phyloP scores from a whole-genome alignment of 2,329 filamentous ascomycete species.

The Harringtonia aguacate region DNA sequence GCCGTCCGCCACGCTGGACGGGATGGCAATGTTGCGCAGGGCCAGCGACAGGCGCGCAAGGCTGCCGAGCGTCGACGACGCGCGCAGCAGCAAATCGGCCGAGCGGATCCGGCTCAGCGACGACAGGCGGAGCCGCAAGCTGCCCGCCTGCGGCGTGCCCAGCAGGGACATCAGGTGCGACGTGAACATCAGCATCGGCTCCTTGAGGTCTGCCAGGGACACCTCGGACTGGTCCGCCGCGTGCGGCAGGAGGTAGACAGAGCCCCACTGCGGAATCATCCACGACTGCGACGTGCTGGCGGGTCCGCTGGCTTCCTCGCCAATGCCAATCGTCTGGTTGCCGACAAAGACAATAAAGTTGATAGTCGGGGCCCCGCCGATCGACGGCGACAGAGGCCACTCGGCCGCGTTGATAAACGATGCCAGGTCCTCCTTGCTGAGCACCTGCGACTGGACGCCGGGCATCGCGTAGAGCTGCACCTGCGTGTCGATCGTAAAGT shows the following conservation, averaged over 20 bases:
- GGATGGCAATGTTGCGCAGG: slow-evolving; percentile 84
- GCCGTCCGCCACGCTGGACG: slow-evolving; percentile 72
- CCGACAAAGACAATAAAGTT: slow-evolving; percentile 93
- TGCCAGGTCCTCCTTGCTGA: slow-evolving; percentile 78
- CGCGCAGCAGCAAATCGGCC: slow-evolving; percentile 74
- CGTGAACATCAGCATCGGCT: slow-evolving; percentile 81
- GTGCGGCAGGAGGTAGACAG: slow-evolving; percentile 48
- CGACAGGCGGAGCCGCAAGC: slow-evolving; percentile 73
- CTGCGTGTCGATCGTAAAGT: slow-evolving; percentile 93
- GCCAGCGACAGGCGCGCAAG: slow-evolving; percentile 76
- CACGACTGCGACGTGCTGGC: slow-evolving; percentile 51
- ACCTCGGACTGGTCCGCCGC: slow-evolving; percentile 39
- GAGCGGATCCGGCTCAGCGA: slow-evolving; percentile 79
- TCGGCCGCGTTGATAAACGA: slow-evolving; percentile 97
- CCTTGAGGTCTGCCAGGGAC: slow-evolving; percentile 54
- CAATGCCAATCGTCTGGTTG: slow-evolving; percentile 54
- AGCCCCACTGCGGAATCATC: slow-evolving; percentile 94
- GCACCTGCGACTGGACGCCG: slow-evolving; percentile 49
- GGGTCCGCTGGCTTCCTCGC: no score
- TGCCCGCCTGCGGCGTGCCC: slow-evolving; percentile 73
- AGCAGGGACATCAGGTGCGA: slow-evolving; percentile 82
- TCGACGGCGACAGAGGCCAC: slow-evolving; percentile 91
- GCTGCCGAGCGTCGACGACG: slow-evolving; percentile 88
- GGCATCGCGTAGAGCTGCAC: slow-evolving; percentile 84
- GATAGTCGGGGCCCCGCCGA: slow-evolving; percentile 84